These are phyloP conservation scores for Rhodotorula sphaerocarpa DNA, from an alignment of 768 basidiomycete species.

Conservation along the genomic window DNA sequence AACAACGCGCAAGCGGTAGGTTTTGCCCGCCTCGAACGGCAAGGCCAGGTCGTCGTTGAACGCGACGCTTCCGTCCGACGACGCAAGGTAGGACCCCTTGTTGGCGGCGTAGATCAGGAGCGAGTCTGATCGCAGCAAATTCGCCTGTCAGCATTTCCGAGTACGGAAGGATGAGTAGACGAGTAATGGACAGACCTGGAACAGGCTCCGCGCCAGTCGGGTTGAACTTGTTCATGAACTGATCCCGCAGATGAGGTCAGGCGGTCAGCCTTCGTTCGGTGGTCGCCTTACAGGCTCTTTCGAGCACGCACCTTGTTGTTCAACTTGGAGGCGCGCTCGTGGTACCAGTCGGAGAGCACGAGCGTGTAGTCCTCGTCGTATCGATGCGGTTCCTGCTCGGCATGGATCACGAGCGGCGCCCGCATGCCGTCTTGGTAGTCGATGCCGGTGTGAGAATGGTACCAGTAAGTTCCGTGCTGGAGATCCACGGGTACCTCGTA, in stretches of 20 bases:
- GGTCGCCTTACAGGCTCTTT: slow-evolving; percentile 53
- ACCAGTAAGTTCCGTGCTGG: slow-evolving; percentile 34
- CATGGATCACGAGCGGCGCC: slow-evolving; percentile 68
- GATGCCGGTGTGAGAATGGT: slow-evolving; percentile 25
- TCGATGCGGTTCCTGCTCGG: slow-evolving; percentile 46
- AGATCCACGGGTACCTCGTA: slow-evolving; percentile 25
- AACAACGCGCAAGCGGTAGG: slow-evolving; percentile 77
- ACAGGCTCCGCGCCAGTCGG: slow-evolving; percentile 48
- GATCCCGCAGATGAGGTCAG: background rate
- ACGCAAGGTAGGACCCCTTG: slow-evolving; percentile 58
- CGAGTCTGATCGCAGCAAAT: slow-evolving; percentile 60
- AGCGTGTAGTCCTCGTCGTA: slow-evolving; percentile 91
- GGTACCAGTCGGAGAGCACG: slow-evolving; percentile 86
- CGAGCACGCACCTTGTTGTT: slow-evolving; percentile 45
- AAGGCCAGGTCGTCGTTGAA: slow-evolving; percentile 79
- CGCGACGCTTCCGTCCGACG: slow-evolving; percentile 24
- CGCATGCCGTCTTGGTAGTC: slow-evolving; percentile 4
- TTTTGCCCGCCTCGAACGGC: slow-evolving; percentile 75
- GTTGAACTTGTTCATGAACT: slow-evolving; percentile 46
- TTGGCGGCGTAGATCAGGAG: slow-evolving; percentile 66
- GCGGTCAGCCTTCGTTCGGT: slow-evolving; percentile 38
- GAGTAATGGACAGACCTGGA: background rate
- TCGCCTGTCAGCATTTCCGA: background rate
- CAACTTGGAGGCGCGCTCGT: slow-evolving; percentile 60
- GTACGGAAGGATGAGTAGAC: background rate